Percentiles rank a stretch among this genome's conserved stretches.
Evolutionary conservation across 306 rosid species (phyloP).

Genomic region (Quercus agrifolia): DNA sequence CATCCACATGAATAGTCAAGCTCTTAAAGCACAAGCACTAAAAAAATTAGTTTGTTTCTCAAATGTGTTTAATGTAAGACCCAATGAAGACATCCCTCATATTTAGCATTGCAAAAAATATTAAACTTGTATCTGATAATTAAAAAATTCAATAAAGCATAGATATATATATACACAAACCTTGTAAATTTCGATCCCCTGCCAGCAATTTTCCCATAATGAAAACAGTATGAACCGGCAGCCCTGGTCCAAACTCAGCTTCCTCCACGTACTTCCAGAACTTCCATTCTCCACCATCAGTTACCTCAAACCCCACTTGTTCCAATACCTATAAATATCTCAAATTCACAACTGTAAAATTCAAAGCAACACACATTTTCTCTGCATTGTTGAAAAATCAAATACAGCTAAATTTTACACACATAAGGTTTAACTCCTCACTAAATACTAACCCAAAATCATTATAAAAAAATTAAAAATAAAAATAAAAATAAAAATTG

Average conservation of each 20-base stretch:
- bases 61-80: not conserved
- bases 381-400: not conserved
- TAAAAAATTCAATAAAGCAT: not conserved
- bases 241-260: constrained; percentile 79
- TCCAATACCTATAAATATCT: constrained; percentile 3
- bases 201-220: constrained; percentile 43
- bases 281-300: constrained; percentile 53
- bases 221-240: constrained; percentile 55
- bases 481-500: not conserved
- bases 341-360: not conserved
- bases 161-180: constrained; percentile 24
- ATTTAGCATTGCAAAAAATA: not conserved
- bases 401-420: no score
- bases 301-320: constrained; percentile 37
- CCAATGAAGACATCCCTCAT: not conserved
- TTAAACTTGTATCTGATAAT: not conserved
- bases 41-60: not conserved
- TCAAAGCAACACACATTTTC: not conserved
- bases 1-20: no score
- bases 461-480: not conserved
- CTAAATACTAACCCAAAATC: not conserved
- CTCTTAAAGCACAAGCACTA: not conserved
- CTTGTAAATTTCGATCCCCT: constrained; percentile 34
- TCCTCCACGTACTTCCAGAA: constrained; percentile 63
- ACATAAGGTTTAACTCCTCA: no score